These are phyloP conservation scores for Taxillus chinensis DNA, from an alignment of 164 flowering plant genomes.

Conservation along the genomic window DNA sequence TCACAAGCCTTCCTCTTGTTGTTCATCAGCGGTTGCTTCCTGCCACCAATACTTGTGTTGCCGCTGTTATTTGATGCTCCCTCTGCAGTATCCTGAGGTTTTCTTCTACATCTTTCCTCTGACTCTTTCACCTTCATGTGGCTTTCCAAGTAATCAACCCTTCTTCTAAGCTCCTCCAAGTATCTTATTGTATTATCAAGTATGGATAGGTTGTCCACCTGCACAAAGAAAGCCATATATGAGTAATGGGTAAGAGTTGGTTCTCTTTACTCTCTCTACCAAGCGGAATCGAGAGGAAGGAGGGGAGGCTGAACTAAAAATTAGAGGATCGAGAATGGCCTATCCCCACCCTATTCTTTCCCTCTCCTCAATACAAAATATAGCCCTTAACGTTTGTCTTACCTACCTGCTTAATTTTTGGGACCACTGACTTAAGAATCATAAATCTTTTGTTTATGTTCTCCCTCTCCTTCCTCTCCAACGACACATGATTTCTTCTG, in stretches of 20 bases:
- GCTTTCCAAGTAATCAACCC: neutral
- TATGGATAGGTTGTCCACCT: neutral
- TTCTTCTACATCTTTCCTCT: neutral
- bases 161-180: conserved; percentile 1
- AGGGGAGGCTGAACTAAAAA: too few relatives aligned
- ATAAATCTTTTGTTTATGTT: neutral
- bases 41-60: neutral
- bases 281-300: too few relatives aligned
- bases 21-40: neutral
- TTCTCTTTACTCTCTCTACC: neutral
- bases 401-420: neutral
- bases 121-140: neutral
- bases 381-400: neutral
- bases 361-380: too few relatives aligned
- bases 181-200: neutral
- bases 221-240: neutral
- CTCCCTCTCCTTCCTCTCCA: neutral
- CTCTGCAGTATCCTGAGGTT: neutral
- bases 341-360: too few relatives aligned
- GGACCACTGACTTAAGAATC: neutral
- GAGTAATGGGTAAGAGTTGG: neutral
- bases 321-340: too few relatives aligned
- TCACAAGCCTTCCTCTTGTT: conserved; percentile 2
- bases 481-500: neutral
- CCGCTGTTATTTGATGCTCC: neutral